Percentiles rank a stretch among this genome's conserved stretches.
These are phyloP conservation scores for Termitomyces sp. DNA, from an alignment of 1,284 basidiomycete species.

Conservation along the genomic window DNA sequence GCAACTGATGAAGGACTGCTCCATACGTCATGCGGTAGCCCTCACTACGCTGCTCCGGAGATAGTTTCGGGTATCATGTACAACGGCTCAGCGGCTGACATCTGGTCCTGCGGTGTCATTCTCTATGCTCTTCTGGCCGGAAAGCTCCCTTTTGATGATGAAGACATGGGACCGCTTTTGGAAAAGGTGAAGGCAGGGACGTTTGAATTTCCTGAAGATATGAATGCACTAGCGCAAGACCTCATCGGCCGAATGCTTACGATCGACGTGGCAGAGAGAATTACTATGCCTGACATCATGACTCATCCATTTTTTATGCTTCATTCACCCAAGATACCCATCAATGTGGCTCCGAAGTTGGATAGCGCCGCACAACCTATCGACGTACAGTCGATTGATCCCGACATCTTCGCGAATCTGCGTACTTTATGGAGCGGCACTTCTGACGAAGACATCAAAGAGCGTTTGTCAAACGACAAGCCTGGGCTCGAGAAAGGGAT, in stretches of 20 bases:
- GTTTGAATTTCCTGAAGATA: constrained; percentile 80
- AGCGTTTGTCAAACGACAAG: constrained; percentile 57
- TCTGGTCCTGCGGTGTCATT: constrained; percentile 98
- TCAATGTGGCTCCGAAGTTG: constrained; percentile 58
- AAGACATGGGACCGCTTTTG: constrained; percentile 71
- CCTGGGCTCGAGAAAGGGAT: constrained; percentile 92
- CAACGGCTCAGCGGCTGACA: constrained; percentile 86
- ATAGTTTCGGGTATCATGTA: constrained; percentile 85
- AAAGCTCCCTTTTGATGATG: constrained; percentile 90
- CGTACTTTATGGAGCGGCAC: constrained; percentile 86
- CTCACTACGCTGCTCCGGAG: constrained; percentile 98
- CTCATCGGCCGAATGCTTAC: constrained; percentile 87
- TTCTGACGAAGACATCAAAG: constrained; percentile 66
- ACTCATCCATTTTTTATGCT: constrained; percentile 87
- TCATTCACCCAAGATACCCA: constrained; percentile 44
- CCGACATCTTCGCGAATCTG: constrained; percentile 87
- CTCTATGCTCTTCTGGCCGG: constrained; percentile 92
- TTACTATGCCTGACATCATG: constrained; percentile 86
- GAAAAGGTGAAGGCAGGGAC: constrained; percentile 82
- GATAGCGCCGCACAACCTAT: constrained; percentile 68
- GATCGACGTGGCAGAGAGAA: constrained; percentile 77
- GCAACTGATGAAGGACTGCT: constrained; percentile 57
- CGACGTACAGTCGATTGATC: constrained; percentile 65
- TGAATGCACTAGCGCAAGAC: constrained; percentile 76
- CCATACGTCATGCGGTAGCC: constrained; percentile 91